Base-by-base conservation (phyloP, 2,329 filamentous ascomycete genomes). In the Penicillium crustosum region DNA sequence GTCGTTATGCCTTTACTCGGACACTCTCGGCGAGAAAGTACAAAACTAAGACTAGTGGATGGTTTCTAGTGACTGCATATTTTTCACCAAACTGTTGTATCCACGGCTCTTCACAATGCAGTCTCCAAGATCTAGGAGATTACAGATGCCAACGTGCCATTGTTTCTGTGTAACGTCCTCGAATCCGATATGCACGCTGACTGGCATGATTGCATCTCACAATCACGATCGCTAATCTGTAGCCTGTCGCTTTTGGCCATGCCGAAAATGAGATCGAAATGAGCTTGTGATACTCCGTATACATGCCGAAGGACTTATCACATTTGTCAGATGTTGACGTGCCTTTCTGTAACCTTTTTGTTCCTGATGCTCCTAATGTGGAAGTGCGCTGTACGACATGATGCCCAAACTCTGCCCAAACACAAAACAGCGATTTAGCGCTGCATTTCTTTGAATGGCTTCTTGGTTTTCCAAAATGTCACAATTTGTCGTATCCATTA, bases 161-260 rank as follows among this genome's bases (percentile, higher is more conserved):
- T n/a, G 36, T 21, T 19, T 21, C 8, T 17, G 31, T 51, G 38
- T 42, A 29, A 44, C 31, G 38, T 15, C 21, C 21, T 33, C 15
- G n/a, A 25, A 33, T 43, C 38, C 35, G 38, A 55, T 44, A 27
- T 36, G 47, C 17, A 23, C 1, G 44, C 36, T 43, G 53, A 38
- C 29, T 31, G 29, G 45, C 17, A 21, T 31, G 23, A 55, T 38
- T 29, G n/a, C 21, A 55, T 50, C 36, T 44, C 53, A 36, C 23
- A 29, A 50, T 50, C 38, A 21, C 21, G 38, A 55, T 51, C 45
- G 38, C n/a, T 25, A 33, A 51, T 36, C 29, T 55, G 45, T 55
- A 33, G 27, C 12, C 31, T 31, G 47, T 43, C 38, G 13, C 31
- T 23, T 44, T 9, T 13, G 45, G 23, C 2, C 10, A 31, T 33